phyloP scores from a whole-genome alignment of 2,329 filamentous ascomycete species.

The Cercospora beticola region DNA sequence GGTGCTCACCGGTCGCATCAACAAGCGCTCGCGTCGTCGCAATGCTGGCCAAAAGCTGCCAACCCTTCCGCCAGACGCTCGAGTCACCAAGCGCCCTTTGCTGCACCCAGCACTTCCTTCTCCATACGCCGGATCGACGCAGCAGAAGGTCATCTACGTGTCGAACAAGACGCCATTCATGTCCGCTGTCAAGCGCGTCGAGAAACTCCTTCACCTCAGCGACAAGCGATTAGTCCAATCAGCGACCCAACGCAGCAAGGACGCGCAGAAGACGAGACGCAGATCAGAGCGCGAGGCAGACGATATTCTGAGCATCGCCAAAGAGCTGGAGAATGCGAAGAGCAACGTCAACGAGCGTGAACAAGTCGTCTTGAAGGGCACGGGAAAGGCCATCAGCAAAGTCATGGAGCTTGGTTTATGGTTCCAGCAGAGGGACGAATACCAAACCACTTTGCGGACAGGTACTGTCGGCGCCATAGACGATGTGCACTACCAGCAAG shows the following conservation, averaged over 20 bases:
- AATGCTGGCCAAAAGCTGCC: slow-evolving; percentile 5
- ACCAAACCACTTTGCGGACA: slow-evolving; percentile 60
- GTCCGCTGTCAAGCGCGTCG: slow-evolving; percentile 64
- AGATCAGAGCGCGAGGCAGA: slow-evolving; percentile 23
- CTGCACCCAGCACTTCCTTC: slow-evolving; percentile 56
- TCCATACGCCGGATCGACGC: slow-evolving; percentile 50
- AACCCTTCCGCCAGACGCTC: slow-evolving; percentile 22
- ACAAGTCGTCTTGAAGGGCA: slow-evolving; percentile 62
- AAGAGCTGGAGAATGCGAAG: slow-evolving; percentile 36
- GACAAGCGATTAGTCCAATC: slow-evolving; percentile 52
- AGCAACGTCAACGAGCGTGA: slow-evolving; percentile 37
- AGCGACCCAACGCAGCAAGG: slow-evolving; percentile 37
- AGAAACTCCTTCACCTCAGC: slow-evolving; percentile 60
- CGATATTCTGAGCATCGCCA: slow-evolving; percentile 41
- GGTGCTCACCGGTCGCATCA: slow-evolving; percentile 2
- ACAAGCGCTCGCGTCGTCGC: not conserved
- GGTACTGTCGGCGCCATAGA: slow-evolving; percentile 66
- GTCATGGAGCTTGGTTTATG: slow-evolving; percentile 62
- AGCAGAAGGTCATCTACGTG: slow-evolving; percentile 64
- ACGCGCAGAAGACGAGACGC: slow-evolving; percentile 23
- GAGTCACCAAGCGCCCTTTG: slow-evolving; percentile 57
- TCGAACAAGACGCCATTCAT: slow-evolving; percentile 66
- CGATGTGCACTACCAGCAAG: slow-evolving; percentile 54
- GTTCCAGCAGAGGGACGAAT: slow-evolving; percentile 60
- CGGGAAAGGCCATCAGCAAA: slow-evolving; percentile 65